Percentiles rank a stretch among this genome's conserved stretches.
Conservation (phyloP, 805 yeast species). For the Pichia californica region DNA sequence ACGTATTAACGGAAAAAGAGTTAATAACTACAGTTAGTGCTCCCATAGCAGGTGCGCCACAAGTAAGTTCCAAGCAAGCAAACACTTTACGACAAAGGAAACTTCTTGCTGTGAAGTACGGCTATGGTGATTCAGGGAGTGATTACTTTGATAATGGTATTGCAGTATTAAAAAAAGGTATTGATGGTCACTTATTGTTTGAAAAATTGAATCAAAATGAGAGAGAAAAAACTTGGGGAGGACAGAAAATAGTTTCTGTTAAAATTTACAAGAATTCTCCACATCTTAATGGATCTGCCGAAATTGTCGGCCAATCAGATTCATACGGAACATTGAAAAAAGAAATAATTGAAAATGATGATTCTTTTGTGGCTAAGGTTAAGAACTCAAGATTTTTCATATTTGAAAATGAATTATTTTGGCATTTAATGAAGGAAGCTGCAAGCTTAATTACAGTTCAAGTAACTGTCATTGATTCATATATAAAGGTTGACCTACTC, state of each 20-base stretch:
- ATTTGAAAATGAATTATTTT: constrained; percentile 86
- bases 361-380: constrained; percentile 45
- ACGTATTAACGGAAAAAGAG: constrained; percentile 45
- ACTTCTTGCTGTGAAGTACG: constrained; percentile 66
- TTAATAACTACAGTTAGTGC: constrained; percentile 51
- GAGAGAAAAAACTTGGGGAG: constrained; percentile 26
- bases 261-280: constrained; percentile 33
- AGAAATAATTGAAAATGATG: constrained; percentile 5
- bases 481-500: constrained; percentile 57
- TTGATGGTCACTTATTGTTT: constrained; percentile 39
- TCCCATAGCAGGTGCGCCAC: background rate
- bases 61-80: background rate
- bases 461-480: constrained; percentile 58
- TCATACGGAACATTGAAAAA: constrained; percentile 2
- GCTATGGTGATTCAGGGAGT: constrained; percentile 89
- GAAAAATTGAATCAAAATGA: constrained; percentile 29
- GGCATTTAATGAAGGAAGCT: constrained; percentile 72
- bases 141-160: constrained; percentile 65
- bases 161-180: constrained; percentile 54
- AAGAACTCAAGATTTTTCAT: constrained; percentile 63
- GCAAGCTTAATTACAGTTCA: constrained; percentile 59
- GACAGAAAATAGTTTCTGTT: constrained; percentile 49
- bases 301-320: constrained; percentile 12
- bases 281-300: constrained; percentile 8
- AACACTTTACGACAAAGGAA: background rate